These are phyloP conservation scores for Fusarium marasasianum DNA, from an alignment of 2,329 filamentous ascomycete species.

Conservation along the genomic window DNA sequence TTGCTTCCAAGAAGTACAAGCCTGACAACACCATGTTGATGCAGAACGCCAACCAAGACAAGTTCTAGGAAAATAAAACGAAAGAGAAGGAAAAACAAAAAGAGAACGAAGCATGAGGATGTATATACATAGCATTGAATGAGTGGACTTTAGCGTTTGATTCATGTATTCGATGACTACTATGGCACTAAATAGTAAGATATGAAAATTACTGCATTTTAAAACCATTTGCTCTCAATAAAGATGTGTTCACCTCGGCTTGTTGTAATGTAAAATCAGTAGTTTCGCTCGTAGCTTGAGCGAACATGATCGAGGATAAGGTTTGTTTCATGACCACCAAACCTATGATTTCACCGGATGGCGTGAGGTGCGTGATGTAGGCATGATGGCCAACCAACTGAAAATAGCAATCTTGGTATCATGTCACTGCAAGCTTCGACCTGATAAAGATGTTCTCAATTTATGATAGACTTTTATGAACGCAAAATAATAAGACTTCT, in stretches of 20 bases:
- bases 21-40: constrained; percentile 40
- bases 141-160: constrained; percentile 20
- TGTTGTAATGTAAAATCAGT: too few relatives aligned
- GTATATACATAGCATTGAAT: constrained; percentile 9
- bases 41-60: constrained; percentile 44
- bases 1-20: constrained; percentile 58
- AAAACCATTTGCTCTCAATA: background rate
- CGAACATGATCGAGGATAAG: background rate
- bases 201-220: background rate
- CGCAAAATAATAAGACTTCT: background rate
- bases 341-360: too few relatives aligned
- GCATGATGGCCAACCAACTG: background rate
- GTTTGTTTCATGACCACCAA: background rate
- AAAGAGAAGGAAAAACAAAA: background rate
- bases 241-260: rapidly evolving
- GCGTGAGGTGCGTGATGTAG: rapidly evolving
- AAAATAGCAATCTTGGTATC: too few relatives aligned
- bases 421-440: rapidly evolving
- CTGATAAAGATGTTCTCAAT: background rate
- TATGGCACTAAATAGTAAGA: background rate
- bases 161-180: constrained; percentile 6
- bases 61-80: constrained; percentile 26
- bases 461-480: background rate
- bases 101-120: background rate
- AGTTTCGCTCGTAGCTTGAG: too few relatives aligned